These are phyloP conservation scores for Fusarium albidum DNA, from an alignment of 2,329 filamentous ascomycete species.

Conservation along the genomic window DNA sequence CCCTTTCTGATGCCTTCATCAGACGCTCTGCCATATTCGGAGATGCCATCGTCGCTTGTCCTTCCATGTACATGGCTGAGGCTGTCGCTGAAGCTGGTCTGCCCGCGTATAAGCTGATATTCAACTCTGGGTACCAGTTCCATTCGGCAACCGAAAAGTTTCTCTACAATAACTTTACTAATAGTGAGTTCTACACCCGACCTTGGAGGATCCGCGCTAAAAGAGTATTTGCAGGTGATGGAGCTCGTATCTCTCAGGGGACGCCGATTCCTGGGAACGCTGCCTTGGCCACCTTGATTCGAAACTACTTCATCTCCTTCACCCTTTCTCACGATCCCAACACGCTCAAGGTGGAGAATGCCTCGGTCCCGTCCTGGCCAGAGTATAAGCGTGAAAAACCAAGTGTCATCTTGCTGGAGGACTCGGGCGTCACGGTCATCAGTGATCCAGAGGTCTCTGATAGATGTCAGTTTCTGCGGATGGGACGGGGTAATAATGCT, in stretches of 20 bases:
- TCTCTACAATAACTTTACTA: conserved; percentile 1
- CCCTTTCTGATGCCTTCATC: conserved; percentile 1
- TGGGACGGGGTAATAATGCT: conserved; percentile 3
- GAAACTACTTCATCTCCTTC: conserved; percentile 9
- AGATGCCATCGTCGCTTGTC: conserved; percentile 4
- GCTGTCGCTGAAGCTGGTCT: conserved; percentile 2
- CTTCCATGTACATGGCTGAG: neutral
- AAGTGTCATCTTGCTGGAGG: neutral
- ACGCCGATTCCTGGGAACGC: conserved; percentile 6
- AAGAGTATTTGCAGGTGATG: conserved; percentile 1
- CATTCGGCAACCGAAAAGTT: conserved; percentile 7
- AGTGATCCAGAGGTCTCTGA: neutral
- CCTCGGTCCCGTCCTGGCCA: neutral
- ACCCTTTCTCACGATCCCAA: conserved; percentile 7
- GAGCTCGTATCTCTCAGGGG: neutral
- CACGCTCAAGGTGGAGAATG: neutral
- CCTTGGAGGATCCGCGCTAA: neutral
- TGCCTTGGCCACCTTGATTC: neutral
- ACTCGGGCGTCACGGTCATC: neutral
- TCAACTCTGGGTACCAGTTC: conserved; percentile 12
- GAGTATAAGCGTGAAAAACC: neutral
- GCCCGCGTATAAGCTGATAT: conserved; percentile 6
- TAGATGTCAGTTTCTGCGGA: conserved; percentile 2
- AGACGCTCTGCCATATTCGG: conserved; percentile 7
- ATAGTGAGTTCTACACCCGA: neutral